These are phyloP conservation scores for Eimeria maxima DNA, from an alignment of 169 alveolate species.

Conservation along the genomic window DNA sequence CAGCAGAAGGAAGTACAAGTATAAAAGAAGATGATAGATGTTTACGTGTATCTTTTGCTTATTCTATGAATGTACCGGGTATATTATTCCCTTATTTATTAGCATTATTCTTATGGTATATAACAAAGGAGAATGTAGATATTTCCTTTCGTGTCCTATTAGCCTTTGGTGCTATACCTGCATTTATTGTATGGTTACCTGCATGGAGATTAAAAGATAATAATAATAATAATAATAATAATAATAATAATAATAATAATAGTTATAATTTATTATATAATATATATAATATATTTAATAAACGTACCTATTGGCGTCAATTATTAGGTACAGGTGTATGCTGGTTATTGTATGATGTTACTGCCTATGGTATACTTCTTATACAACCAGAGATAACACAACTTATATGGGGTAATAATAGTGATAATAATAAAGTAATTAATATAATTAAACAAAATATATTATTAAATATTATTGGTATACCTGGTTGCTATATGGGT, in stretches of 20 bases:
- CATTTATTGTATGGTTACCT: slow-evolving; percentile 68
- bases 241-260: too few species aligned
- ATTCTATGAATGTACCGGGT: slow-evolving; percentile 80
- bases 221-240: too few species aligned
- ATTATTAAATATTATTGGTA: slow-evolving; percentile 66
- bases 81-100: slow-evolving; percentile 61
- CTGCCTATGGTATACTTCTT: slow-evolving; percentile 75
- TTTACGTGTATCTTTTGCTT: slow-evolving; percentile 76
- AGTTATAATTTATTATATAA: slow-evolving; percentile 43
- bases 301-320: slow-evolving; percentile 58
- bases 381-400: slow-evolving; percentile 81
- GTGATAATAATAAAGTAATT: not conserved
- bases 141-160: slow-evolving; percentile 56
- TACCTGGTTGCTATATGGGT: slow-evolving; percentile 81
- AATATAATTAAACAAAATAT: slow-evolving; percentile 69
- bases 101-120: slow-evolving; percentile 38
- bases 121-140: not conserved
- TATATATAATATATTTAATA: slow-evolving; percentile 15
- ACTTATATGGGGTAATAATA: slow-evolving; percentile 43
- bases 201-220: slow-evolving; percentile 70
- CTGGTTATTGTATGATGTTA: slow-evolving; percentile 79
- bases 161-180: slow-evolving; percentile 76
- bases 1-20: slow-evolving; percentile 64
- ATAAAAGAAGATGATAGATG: slow-evolving; percentile 42
- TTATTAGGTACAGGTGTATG: slow-evolving; percentile 79